Evolutionary conservation across 148 eudicot species (phyloP).

Genomic region (Fagopyrum esculentum): DNA sequence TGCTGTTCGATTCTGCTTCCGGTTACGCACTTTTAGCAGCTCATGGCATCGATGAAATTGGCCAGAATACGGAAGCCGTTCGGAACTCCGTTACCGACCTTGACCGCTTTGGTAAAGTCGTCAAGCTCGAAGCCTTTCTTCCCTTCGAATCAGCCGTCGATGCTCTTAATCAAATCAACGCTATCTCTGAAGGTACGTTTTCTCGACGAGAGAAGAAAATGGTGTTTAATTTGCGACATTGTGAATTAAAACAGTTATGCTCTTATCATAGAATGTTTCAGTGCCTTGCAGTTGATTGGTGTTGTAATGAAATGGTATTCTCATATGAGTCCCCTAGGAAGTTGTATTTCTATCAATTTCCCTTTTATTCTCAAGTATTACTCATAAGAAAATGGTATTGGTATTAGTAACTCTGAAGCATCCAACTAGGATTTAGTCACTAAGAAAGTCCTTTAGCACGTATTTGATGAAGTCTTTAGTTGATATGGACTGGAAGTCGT

Average conservation of each 20-base stretch:
- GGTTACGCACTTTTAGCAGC: slow-evolving; percentile 58
- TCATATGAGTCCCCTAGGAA: background rate
- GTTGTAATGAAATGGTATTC: background rate
- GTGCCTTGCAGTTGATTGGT: background rate
- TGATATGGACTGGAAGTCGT: background rate
- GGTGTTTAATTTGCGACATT: background rate
- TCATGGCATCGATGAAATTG: slow-evolving; percentile 88
- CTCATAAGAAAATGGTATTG: too few species aligned
- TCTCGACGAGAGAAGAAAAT: background rate
- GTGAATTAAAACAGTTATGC: background rate
- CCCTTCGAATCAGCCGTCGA: slow-evolving; percentile 86
- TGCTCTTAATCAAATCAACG: slow-evolving; percentile 80
- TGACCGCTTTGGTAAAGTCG: slow-evolving; percentile 82
- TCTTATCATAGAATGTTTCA: background rate
- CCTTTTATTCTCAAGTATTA: too few species aligned
- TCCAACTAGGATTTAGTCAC: too few species aligned
- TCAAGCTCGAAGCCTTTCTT: slow-evolving; percentile 57
- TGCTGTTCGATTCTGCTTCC: slow-evolving; percentile 64
- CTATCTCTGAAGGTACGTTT: slow-evolving; percentile 75
- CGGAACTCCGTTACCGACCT: slow-evolving; percentile 66
- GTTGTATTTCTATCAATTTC: background rate
- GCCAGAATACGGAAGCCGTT: slow-evolving; percentile 75
- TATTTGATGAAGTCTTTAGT: background rate
- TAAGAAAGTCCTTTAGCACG: too few species aligned
- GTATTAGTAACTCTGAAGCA: too few species aligned